Base-by-base conservation (phyloP, 306 rosid species). In the Elaeagnus macrophylla region DNA sequence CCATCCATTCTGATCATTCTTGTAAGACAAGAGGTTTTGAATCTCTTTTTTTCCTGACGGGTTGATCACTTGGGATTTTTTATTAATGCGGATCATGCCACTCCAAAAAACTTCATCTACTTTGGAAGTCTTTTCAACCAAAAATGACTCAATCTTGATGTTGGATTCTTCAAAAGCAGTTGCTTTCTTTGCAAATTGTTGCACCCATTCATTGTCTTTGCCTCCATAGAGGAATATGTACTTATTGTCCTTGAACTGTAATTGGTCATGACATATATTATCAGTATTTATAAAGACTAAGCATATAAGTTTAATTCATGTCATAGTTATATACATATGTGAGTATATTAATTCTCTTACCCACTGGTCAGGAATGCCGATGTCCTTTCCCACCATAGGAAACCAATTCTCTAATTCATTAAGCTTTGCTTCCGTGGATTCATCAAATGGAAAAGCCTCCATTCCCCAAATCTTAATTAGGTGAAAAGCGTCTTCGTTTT, bases 171-270 rank as follows among this genome's bases (percentile, higher is more conserved):
- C 75, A 6, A 6, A 83, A 52, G 51, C 46, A 3, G 53, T 66
- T 0, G 70, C 83, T 17, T 42, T 66, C 48, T 73, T 75, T 1
- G 64, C 60, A 59, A 84, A 81, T 52, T 76, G 73, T 14, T 78
- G 75, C 40, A 78, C 48, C 88, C 87, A 75, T 0, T 57, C 71
- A 9, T 63, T 6, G 68, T 73, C 79, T 0, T 59, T 53, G 5
- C 85, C 88, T 20, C 94, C 94, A 8, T 81, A 81, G 61, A 78
- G 73, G 57, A 85, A 61, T 1, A 79, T 79, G 48, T 66, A 69
- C 36, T 65, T 81, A 1, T 69, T 52, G 53, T 81, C 77, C 17
- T 65, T 58, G 0, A 75, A 44, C 94, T 84, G 80, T 14, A 36
- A 6, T 39, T 0, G 37, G 35, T 12, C 7, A 60, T 19, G 6